phyloP scores from a whole-genome alignment of 805 yeast genomes.

The Candida odintsovae region DNA sequence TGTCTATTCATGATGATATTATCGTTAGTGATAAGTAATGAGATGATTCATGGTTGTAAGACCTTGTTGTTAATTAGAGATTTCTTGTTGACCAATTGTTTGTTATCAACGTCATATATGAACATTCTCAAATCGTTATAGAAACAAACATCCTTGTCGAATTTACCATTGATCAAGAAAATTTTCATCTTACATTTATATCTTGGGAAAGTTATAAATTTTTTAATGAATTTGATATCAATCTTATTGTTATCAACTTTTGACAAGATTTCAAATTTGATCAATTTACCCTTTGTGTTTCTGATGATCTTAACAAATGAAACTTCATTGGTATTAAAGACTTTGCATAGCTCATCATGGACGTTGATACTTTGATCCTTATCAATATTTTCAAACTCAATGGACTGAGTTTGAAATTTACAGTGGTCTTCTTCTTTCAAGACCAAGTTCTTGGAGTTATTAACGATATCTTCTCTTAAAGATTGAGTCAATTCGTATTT shows the following conservation, averaged over 20 bases:
- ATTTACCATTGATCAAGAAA: slow-evolving; percentile 24
- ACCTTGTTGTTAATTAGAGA: slow-evolving; percentile 20
- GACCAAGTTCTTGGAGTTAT: slow-evolving; percentile 14
- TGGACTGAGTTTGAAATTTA: slow-evolving; percentile 6
- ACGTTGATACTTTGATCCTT: slow-evolving; percentile 17
- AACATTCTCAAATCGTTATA: slow-evolving; percentile 26
- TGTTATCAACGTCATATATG: slow-evolving; percentile 22
- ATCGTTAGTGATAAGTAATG: too few species aligned
- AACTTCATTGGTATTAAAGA: slow-evolving; percentile 18
- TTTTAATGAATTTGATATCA: slow-evolving; percentile 27
- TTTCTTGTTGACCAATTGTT: slow-evolving; percentile 14
- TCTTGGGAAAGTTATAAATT: slow-evolving; percentile 36
- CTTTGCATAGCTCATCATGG: slow-evolving; percentile 14
- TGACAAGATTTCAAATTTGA: slow-evolving; percentile 31
- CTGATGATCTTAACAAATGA: slow-evolving; percentile 34
- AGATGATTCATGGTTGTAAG: too few species aligned
- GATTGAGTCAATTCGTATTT: not conserved
- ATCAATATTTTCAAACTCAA: slow-evolving; percentile 20
- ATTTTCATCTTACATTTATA: slow-evolving; percentile 40
- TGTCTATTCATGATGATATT: not conserved
- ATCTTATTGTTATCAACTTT: slow-evolving; percentile 9
- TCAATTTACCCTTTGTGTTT: slow-evolving; percentile 31
- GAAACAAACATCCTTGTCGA: slow-evolving; percentile 22
- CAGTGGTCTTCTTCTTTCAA: slow-evolving; percentile 10
- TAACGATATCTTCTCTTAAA: not conserved